Evolutionary conservation across 2,329 filamentous ascomycete genomes (phyloP), one percentile per base, ranked within the genome.

Genomic region (Erysiphe pulchra): DNA sequence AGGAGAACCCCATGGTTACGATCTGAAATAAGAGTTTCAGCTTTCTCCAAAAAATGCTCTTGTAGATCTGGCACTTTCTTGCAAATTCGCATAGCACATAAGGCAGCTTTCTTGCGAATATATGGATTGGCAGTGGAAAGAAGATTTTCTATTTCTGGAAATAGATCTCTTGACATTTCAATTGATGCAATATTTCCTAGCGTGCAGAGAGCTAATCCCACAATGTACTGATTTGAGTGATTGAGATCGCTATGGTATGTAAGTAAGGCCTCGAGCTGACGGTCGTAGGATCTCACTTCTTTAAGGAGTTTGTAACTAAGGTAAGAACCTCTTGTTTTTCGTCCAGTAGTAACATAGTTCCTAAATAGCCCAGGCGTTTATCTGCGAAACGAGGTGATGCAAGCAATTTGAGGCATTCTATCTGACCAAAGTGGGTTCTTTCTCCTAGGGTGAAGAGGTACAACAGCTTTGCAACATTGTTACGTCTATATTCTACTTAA

Each of bases 81-180:
- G 65, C 86, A 94, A 69, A 98, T 94, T 53, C 86, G 75, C 90
- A 98, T 98, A 44, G 90, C 90, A 63, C 90, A 98, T n/a, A 98
- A 71, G 4, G 90, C 90, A 16, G 90, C 90, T 67, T 98, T 98
- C 54, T 90, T 75, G 55, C 90, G 75, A 59, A 98, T 94, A 60
- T 98, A 98, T n/a, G 90, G 90, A 61, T 98, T 98, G 45, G 85
- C 79, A 43, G 86, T 94, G 38, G 85, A 80, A 51, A 98, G 67
- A 43, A 95, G 75, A 49, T 73, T 82, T 62, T 98, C 92, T 60
- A 98, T 82, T 68, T 98, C 87, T 53, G 85, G 75, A 61, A 98
- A 98, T 17, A 98, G 68, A 63, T 98, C 90, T 67, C 90, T 73
- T 16, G 90, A 92, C 90, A 98, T 98, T 61, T 98, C 90, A 57